phyloP scores from a whole-genome alignment of 2,329 filamentous ascomycete genomes.

The Zasmidium cellare region DNA sequence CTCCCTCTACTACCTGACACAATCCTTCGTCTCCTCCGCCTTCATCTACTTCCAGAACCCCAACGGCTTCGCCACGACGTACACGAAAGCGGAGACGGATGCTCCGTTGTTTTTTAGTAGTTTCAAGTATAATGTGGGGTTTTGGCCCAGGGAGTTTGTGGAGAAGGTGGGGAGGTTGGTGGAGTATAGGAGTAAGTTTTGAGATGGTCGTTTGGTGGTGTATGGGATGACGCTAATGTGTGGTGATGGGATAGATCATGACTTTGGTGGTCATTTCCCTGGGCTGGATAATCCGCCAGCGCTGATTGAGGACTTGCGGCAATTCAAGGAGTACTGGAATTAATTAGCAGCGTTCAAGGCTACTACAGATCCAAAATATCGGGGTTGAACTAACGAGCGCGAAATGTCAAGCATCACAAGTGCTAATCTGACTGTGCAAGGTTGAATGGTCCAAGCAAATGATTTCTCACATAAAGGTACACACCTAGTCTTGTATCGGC shows the following conservation, averaged over 20 bases:
- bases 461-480: no score
- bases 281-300: constrained; percentile 8
- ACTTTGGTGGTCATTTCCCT: constrained; percentile 15
- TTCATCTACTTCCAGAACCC: constrained; percentile 42
- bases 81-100: constrained; percentile 25
- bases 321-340: constrained; percentile 11
- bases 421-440: no score
- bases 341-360: no score
- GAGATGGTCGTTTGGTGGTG: neutral
- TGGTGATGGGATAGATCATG: constrained; percentile 2
- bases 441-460: no score
- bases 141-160: constrained; percentile 33
- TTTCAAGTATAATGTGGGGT: constrained; percentile 14
- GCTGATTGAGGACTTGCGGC: constrained; percentile 10
- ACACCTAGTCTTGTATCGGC: no score
- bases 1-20: constrained; percentile 40
- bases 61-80: constrained; percentile 36
- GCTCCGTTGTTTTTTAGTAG: constrained; percentile 14
- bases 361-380: no score
- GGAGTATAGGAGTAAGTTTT: constrained; percentile 31
- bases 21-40: constrained; percentile 38
- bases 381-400: no score
- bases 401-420: no score
- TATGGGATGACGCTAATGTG: neutral
- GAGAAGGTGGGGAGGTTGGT: constrained; percentile 34